A percentile compares a stretch with the other conserved stretches of the same genome.
Conservation (phyloP, 2,329 filamentous ascomycete genomes). For the Aureobasidium mangrovei region DNA sequence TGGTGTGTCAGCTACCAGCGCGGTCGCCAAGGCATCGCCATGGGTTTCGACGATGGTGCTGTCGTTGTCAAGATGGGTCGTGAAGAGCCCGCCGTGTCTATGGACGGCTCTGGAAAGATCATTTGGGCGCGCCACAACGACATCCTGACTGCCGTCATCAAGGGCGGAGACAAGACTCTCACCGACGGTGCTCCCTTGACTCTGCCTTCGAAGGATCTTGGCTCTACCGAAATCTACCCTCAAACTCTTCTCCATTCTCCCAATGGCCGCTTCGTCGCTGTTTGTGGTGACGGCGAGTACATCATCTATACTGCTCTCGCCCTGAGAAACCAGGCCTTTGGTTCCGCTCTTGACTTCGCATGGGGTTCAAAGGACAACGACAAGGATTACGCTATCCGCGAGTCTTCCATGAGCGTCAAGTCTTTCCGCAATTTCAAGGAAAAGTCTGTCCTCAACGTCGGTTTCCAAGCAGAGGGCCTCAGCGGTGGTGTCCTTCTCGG, state of each 20-base stretch:
- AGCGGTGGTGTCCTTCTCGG: conserved; percentile 83
- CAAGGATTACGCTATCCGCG: conserved; percentile 95
- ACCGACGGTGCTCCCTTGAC: conserved; percentile 86
- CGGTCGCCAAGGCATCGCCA: conserved; percentile 85
- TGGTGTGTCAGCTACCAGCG: conserved; percentile 98
- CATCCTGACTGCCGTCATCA: conserved; percentile 90
- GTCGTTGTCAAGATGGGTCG: conserved; percentile 97
- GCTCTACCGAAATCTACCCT: conserved; percentile 92
- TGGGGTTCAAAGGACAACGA: conserved; percentile 97
- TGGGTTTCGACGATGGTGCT: conserved; percentile 95
- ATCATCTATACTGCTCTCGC: conserved; percentile 97
- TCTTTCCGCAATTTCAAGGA: conserved; percentile 98
- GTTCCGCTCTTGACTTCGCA: conserved; percentile 87
- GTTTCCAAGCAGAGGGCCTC: conserved; percentile 88
- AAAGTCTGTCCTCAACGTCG: conserved; percentile 70
- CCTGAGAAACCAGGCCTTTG: conserved; percentile 96
- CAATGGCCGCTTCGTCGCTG: conserved; percentile 81
- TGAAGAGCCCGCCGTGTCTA: conserved; percentile 94
- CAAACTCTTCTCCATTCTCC: conserved; percentile 93
- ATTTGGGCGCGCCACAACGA: conserved; percentile 96
- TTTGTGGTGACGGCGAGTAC: conserved; percentile 95
- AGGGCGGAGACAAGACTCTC: conserved; percentile 68
- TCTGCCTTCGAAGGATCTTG: conserved; percentile 86
- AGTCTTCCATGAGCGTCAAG: conserved; percentile 89
- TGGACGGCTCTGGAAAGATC: conserved; percentile 92